Conservation (phyloP, 352 stramenopile species). For the Pythium folliculosum region DNA sequence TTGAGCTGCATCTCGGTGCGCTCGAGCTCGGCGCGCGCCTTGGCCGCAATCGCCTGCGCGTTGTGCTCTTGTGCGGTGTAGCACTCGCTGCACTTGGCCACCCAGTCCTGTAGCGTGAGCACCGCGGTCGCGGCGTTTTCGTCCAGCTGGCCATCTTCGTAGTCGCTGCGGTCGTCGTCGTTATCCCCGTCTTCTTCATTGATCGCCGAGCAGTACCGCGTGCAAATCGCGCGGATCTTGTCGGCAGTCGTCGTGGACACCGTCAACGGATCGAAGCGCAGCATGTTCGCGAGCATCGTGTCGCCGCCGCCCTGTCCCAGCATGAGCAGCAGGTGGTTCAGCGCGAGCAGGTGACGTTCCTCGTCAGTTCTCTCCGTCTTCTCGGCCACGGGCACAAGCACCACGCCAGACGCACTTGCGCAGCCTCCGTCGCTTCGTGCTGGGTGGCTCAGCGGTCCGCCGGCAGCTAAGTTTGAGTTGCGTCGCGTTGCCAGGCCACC, state of each 20-base stretch:
- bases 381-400: not conserved
- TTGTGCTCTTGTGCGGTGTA: conserved; percentile 45
- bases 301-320: conserved; percentile 41
- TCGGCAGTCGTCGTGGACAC: conserved; percentile 36
- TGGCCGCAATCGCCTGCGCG: conserved; percentile 37
- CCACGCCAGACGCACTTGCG: not conserved
- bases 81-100: conserved; percentile 57
- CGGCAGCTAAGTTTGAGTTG: not conserved
- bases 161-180: conserved; percentile 12
- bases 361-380: not conserved
- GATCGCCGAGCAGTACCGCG: conserved; percentile 14
- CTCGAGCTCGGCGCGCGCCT: conserved; percentile 47
- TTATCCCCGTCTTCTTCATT: conserved; percentile 27
- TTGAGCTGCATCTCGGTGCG: conserved; percentile 60
- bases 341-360: conserved; percentile 30
- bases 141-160: conserved; percentile 26
- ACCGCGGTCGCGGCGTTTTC: conserved; percentile 33
- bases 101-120: conserved; percentile 63
- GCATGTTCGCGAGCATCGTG: conserved; percentile 55
- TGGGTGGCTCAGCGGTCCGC: not conserved
- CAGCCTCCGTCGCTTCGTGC: not conserved
- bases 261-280: conserved; percentile 56
- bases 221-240: conserved; percentile 47
- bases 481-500: not conserved
- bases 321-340: conserved; percentile 52